Percentiles rank a stretch among this genome's conserved stretches.
Evolutionary conservation across 306 rosid genomes (phyloP).

Genomic region (Cicer pinnatifidum): DNA sequence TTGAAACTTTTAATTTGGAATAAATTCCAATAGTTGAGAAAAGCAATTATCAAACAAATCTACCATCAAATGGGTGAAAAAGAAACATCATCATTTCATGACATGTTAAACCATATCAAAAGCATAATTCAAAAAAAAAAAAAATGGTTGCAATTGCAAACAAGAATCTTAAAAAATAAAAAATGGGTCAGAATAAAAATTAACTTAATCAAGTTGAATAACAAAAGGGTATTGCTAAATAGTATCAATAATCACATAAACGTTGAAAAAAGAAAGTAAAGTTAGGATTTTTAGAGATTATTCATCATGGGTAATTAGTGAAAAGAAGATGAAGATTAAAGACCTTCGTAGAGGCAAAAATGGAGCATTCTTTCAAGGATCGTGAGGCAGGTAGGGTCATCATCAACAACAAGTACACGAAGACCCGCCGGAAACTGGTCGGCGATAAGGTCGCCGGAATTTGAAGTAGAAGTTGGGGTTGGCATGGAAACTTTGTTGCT

Average conservation of each 20-base stretch:
- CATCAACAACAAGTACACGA: slow-evolving; percentile 89
- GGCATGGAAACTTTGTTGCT: slow-evolving; percentile 64
- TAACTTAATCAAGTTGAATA: slow-evolving; percentile 16
- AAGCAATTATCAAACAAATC: slow-evolving; percentile 43
- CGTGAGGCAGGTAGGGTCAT: slow-evolving; percentile 94
- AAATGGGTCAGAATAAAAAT: slow-evolving; percentile 14
- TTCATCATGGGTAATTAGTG: background rate
- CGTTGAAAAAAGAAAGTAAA: slow-evolving; percentile 25
- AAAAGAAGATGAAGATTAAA: slow-evolving; percentile 15
- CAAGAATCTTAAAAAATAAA: slow-evolving; percentile 20
- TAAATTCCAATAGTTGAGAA: background rate
- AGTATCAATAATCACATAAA: background rate
- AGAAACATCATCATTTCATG: slow-evolving; percentile 23
- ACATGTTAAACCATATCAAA: slow-evolving; percentile 38
- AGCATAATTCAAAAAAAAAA: background rate
- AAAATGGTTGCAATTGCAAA: background rate
- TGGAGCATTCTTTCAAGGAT: slow-evolving; percentile 95
- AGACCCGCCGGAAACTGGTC: slow-evolving; percentile 95
- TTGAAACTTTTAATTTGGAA: slow-evolving; percentile 26
- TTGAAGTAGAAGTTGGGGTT: slow-evolving; percentile 67
- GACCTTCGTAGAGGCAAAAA: slow-evolving; percentile 84
- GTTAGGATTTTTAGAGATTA: background rate
- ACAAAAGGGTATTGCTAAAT: slow-evolving; percentile 1
- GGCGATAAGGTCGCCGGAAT: slow-evolving; percentile 47
- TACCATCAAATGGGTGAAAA: slow-evolving; percentile 20